Base-by-base conservation (phyloP, 305 asterid species). In the Withania somnifera region DNA sequence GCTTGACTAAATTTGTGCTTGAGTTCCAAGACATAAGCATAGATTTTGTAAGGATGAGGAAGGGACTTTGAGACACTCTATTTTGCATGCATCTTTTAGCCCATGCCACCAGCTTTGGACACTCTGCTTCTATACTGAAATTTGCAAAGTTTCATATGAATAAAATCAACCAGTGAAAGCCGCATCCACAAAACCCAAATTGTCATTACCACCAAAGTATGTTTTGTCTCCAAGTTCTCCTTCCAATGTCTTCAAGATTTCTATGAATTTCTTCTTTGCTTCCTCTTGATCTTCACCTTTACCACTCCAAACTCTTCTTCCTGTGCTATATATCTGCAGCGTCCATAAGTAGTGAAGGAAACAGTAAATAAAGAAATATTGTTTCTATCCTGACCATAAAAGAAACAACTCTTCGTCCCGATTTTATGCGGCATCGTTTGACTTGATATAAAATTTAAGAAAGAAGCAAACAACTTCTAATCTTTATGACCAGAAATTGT, bases 161-260 rank as follows among this genome's bases (percentile, higher is more conserved):
- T 82, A 82, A 79, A 85, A 82, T 85, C 87, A 85, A 26, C 68
- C 57, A 66, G 85, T 20, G 24, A 56, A 50, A 19, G 83, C 83
- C 28, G 82, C 57, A 82, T 84, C 87, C 50, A 84, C 57, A 34
- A 82, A 77, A 20, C 87, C 83, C 1, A 84, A 5, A 17, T 69
- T 45, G 1, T 84, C 85, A 64, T 82, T 83, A 64, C 81, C 84
- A 32, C 87, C 68, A 30, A 84, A 81, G 58, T 38, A 84, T n/a
- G 79, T 8, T 78, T 82, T 77, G 14, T 84, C 85, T 15, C 87
- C 87, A 7, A 84, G 73, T 22, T 68, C 82, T 60, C 77, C 84
- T 54, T 84, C 84, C 69, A 84, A 54, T 40, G 45, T 36, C 83
- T 84, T 82, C 1, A 84, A 50, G 17, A 53, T 40, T 67, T 82